A percentile compares a stretch with the other conserved stretches of the same genome.
phyloP scores from a whole-genome alignment of 1,139 yeast species.

The Suhomyces chickasaworum region DNA sequence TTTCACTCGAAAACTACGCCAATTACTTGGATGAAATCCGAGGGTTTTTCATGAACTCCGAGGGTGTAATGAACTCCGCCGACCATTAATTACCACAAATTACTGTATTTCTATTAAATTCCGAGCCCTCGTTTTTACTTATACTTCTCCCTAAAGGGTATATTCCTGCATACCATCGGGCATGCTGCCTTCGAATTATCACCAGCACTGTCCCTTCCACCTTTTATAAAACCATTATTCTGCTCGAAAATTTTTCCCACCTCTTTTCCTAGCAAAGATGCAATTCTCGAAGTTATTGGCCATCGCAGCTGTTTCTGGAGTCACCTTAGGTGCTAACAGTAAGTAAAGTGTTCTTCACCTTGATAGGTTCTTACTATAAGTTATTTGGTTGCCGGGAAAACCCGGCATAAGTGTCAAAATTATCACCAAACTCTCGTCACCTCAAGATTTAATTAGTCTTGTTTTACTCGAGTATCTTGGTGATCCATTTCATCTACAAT shows the following conservation, averaged over 20 bases:
- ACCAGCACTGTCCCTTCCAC: constrained; percentile 4
- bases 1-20: constrained; percentile 1
- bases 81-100: neutral
- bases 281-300: constrained; percentile 53
- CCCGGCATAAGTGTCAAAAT: neutral
- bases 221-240: constrained; percentile 14
- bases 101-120: neutral
- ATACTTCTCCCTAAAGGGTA: constrained; percentile 4
- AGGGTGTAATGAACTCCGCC: constrained; percentile 5
- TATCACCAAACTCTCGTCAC: neutral
- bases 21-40: neutral
- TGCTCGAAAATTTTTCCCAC: constrained; percentile 7
- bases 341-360: constrained; percentile 28
- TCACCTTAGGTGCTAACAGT: constrained; percentile 49
- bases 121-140: constrained; percentile 6
- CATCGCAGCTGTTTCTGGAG: constrained; percentile 48
- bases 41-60: constrained; percentile 3
- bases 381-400: neutral
- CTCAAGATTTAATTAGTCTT: neutral
- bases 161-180: constrained; percentile 3
- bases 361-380: neutral
- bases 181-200: constrained; percentile 7
- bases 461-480: no score
- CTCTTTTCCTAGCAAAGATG: constrained; percentile 32
- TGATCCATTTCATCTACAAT: no score